phyloP scores from a whole-genome alignment of 1,284 basidiomycete species.

The Ganoderma meredithae region DNA sequence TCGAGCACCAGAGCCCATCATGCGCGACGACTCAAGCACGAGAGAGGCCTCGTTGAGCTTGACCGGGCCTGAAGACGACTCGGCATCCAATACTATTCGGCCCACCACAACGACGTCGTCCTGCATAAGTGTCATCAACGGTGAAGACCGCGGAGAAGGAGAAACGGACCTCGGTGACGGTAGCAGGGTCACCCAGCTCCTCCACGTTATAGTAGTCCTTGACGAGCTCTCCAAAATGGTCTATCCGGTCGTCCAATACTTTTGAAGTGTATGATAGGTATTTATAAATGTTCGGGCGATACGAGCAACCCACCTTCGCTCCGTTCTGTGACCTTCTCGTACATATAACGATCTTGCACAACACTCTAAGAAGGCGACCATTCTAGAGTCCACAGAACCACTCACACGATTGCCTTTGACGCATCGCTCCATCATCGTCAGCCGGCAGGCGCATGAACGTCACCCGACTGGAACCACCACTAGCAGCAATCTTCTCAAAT shows the following conservation, averaged over 20 bases:
- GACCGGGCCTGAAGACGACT: constrained; percentile 55
- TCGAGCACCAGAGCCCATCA: constrained; percentile 76
- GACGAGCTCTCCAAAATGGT: constrained; percentile 81
- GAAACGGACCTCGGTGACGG: constrained; percentile 71
- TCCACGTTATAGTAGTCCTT: constrained; percentile 73
- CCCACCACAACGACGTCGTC: constrained; percentile 83
- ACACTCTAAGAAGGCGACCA: neutral
- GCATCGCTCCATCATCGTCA: constrained; percentile 45
- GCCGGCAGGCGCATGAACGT: constrained; percentile 53
- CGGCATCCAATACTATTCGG: constrained; percentile 79
- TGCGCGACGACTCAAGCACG: constrained; percentile 83
- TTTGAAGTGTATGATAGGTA: neutral
- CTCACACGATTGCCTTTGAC: constrained; percentile 64
- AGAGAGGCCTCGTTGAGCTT: constrained; percentile 82
- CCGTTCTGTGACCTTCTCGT: constrained; percentile 85
- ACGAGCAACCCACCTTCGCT: constrained; percentile 68
- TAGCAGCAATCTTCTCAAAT: constrained; percentile 31
- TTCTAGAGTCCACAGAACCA: constrained; percentile 17
- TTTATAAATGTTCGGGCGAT: neutral
- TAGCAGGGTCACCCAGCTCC: constrained; percentile 80
- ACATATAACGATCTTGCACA: constrained; percentile 87
- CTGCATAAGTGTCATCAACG: constrained; percentile 43
- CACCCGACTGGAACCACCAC: constrained; percentile 48
- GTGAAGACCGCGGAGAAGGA: constrained; percentile 13
- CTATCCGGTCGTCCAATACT: constrained; percentile 87